Evolutionary conservation across 2,329 filamentous ascomycete species (phyloP), one percentile per base, ranked within the genome.

Genomic region (Alternaria rosae): DNA sequence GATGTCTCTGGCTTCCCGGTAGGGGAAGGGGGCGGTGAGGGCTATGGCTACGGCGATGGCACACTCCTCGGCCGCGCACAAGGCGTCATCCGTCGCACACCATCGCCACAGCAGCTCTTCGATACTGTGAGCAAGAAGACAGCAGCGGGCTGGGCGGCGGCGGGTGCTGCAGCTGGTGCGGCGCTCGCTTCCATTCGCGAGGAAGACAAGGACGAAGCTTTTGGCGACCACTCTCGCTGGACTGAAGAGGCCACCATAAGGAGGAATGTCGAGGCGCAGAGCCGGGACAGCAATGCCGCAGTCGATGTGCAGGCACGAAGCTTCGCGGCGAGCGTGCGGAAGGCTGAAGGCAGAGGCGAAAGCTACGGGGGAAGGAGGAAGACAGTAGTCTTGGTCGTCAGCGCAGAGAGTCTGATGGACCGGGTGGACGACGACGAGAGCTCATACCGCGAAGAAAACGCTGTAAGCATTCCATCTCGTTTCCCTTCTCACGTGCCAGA

Each of bases 171-270:
- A 50, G 88, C 97, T 64, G 93, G 93, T 43, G 93, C 91, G 64
- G 93, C 93, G 25, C 83, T 97, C 68, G 90, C 90, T 56, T 90
- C 92, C 15, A 95, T 96, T 68, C 87, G 91, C 57, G 92, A 97
- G 77, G 93, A 96, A 75, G 92, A 94, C 75, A 89, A 88, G 75
- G 87, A 88, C 64, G 91, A 91, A 59, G 61, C 61, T 54, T 95
- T 91, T 77, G 89, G 89, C 66, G 94, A 97, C 78, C 92, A 95
- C 80, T 91, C 92, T 76, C 89, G 92, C 54, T 97, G 94, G 94
- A 93, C 91, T 13, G 93, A 97, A 78, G 94, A 97, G 81, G 92
- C 91, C 21, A 90, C 92, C 70, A 86, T 91, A 51, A 88, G 91
- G 69, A 81, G 80, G 58, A 80, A 72, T 59, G 78, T 77, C 54